Evolutionary conservation across 371 early-diverging fungal species (phyloP).

Genomic region (Mucor circinelloides): DNA sequence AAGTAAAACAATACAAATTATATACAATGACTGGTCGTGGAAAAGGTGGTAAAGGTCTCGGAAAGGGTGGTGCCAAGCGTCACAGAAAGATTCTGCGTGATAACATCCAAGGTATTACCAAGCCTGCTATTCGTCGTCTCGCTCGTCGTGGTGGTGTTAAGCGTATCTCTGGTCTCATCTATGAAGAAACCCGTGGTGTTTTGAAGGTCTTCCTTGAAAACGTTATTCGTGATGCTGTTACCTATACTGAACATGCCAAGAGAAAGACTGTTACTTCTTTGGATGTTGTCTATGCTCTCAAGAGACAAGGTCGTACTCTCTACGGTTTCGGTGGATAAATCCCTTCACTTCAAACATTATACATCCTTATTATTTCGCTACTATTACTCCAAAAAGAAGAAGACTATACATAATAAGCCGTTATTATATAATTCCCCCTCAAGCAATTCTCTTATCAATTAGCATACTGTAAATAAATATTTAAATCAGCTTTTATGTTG

Average conservation of each 20-base stretch:
- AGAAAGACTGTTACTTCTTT: slow-evolving; percentile 96
- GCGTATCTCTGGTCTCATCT: slow-evolving; percentile 99
- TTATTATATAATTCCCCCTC: slow-evolving; percentile 2
- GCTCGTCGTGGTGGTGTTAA: slow-evolving; percentile 99
- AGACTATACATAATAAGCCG: background rate
- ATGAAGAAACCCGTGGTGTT: slow-evolving; percentile 98
- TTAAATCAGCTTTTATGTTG: background rate
- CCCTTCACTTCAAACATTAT: background rate
- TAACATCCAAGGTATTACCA: slow-evolving; percentile 99
- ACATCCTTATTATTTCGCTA: background rate
- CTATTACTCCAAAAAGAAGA: background rate
- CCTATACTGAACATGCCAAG: slow-evolving; percentile 99
- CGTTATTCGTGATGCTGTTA: slow-evolving; percentile 98
- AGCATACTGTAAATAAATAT: slow-evolving; percentile 15
- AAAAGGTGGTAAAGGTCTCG: slow-evolving; percentile 97
- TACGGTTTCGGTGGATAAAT: slow-evolving; percentile 53
- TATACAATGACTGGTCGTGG: slow-evolving; percentile 90
- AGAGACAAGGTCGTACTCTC: slow-evolving; percentile 98
- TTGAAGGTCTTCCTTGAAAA: slow-evolving; percentile 98
- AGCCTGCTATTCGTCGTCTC: slow-evolving; percentile 99
- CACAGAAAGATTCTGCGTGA: slow-evolving; percentile 99
- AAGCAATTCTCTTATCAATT: background rate
- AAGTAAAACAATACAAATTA: slow-evolving; percentile 2
- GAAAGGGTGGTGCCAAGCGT: slow-evolving; percentile 98
- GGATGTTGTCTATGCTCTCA: slow-evolving; percentile 96